Evolutionary conservation across 2,329 filamentous ascomycete genomes (phyloP).

Genomic region (Penicillium sp.): DNA sequence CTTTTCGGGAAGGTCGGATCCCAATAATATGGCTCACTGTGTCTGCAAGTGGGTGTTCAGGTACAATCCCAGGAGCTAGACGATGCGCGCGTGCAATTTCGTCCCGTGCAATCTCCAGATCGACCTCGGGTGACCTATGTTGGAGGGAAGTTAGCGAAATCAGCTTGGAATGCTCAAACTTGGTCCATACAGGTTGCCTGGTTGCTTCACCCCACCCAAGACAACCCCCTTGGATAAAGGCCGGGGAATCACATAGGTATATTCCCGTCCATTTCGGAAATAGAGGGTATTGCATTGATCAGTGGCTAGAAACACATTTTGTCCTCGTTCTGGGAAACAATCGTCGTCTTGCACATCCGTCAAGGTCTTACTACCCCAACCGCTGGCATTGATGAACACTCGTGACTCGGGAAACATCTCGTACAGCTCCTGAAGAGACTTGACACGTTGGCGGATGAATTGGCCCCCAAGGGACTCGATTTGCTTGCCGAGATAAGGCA

Average conservation of each 20-base stretch:
- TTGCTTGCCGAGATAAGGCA: constrained; percentile 36
- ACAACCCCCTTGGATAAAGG: constrained; percentile 35
- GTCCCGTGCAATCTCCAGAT: constrained; percentile 38
- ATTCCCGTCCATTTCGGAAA: constrained; percentile 39
- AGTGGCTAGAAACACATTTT: constrained; percentile 39
- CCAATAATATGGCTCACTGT: constrained; percentile 37
- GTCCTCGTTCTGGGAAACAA: constrained; percentile 39
- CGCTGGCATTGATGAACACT: constrained; percentile 43
- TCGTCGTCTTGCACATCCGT: constrained; percentile 36
- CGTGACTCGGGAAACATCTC: constrained; percentile 36
- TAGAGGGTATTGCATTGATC: constrained; percentile 33
- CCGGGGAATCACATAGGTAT: constrained; percentile 42
- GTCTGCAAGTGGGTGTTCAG: constrained; percentile 29
- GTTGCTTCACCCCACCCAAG: constrained; percentile 38
- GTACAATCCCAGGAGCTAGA: constrained; percentile 39
- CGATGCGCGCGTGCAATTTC: constrained; percentile 41
- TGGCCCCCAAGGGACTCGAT: constrained; percentile 33
- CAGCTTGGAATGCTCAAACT: neutral
- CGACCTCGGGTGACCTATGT: constrained; percentile 35
- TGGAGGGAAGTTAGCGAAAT: neutral
- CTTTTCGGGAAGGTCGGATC: constrained; percentile 36
- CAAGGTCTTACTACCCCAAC: constrained; percentile 36
- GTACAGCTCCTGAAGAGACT: constrained; percentile 36
- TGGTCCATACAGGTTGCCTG: constrained; percentile 30
- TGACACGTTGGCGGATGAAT: constrained; percentile 36